A percentile compares a stretch with the other conserved stretches of the same genome.
Evolutionary conservation across 805 yeast genomes (phyloP).

Genomic region (Saccharomycopsis microspora): DNA sequence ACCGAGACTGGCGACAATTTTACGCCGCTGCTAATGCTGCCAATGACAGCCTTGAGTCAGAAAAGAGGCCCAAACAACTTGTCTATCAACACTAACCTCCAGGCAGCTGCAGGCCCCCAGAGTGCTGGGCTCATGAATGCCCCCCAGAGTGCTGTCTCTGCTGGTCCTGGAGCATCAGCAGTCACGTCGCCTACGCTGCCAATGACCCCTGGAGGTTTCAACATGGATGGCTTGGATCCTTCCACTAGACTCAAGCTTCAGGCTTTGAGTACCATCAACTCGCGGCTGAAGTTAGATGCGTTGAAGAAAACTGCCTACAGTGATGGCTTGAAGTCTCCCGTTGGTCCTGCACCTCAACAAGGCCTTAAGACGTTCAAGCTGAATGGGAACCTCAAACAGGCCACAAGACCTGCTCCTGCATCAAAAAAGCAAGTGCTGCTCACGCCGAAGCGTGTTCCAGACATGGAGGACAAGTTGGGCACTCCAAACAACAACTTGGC

Average conservation of each 20-base stretch:
- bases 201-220: conserved; percentile 16
- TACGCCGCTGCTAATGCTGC: conserved; percentile 8
- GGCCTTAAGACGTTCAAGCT: background rate
- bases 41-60: conserved; percentile 7
- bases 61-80: conserved; percentile 7
- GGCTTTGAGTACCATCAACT: conserved; percentile 54
- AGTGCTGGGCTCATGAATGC: conserved; percentile 2
- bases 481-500: conserved; percentile 10
- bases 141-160: background rate
- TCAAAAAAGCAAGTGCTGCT: background rate
- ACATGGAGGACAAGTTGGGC: background rate
- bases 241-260: conserved; percentile 46
- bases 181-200: conserved; percentile 17
- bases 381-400: background rate
- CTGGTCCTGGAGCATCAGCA: background rate
- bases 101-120: background rate
- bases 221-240: conserved; percentile 16
- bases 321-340: background rate
- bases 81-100: conserved; percentile 9
- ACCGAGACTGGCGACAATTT: conserved; percentile 4
- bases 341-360: background rate
- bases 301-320: conserved; percentile 21
- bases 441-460: background rate
- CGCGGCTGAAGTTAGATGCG: conserved; percentile 33
- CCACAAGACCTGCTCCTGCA: background rate